Percentiles rank a stretch among this genome's conserved stretches.
These are phyloP conservation scores for Cordyceps tenuipes DNA, from an alignment of 2,329 filamentous ascomycete species.

Conservation along the genomic window DNA sequence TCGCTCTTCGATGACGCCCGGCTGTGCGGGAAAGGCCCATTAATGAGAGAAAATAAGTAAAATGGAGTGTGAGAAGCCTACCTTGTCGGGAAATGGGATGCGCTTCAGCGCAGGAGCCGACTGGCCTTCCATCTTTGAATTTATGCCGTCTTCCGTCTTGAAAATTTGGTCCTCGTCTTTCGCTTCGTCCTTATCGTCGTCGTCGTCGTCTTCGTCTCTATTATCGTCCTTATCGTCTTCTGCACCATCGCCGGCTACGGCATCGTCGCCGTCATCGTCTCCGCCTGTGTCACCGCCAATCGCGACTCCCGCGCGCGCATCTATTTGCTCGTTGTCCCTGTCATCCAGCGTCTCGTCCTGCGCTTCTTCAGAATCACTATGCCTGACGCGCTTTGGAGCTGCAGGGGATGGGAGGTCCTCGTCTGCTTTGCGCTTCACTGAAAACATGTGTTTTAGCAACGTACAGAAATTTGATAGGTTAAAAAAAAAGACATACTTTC, in stretches of 20 bases:
- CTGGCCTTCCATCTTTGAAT: conserved; percentile 34
- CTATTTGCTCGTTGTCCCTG: background rate
- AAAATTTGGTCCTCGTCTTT: background rate
- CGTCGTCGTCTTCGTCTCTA: background rate
- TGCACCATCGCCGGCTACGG: background rate
- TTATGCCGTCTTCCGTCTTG: conserved; percentile 2
- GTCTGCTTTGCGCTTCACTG: conserved; percentile 64
- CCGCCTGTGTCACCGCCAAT: background rate
- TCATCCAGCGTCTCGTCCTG: background rate
- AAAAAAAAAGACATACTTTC: conserved; percentile 25
- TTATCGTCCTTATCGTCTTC: conserved; percentile 5
- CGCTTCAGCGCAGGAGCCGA: conserved; percentile 40
- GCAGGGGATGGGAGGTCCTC: conserved; percentile 55
- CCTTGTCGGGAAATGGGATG: conserved; percentile 86
- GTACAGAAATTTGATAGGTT: background rate
- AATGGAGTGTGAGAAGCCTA: conserved; percentile 24
- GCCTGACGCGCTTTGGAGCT: conserved; percentile 58
- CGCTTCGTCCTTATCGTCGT: background rate
- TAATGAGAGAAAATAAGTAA: background rate
- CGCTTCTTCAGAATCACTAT: conserved; percentile 27
- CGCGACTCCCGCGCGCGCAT: background rate
- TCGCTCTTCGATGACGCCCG: conserved; percentile 87
- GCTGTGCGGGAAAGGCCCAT: conserved; percentile 35
- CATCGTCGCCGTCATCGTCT: background rate
- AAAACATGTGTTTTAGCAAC: conserved; percentile 23